These are phyloP conservation scores for Flaveria floridana DNA, from an alignment of 140 eudicot genomes.

Conservation along the genomic window DNA sequence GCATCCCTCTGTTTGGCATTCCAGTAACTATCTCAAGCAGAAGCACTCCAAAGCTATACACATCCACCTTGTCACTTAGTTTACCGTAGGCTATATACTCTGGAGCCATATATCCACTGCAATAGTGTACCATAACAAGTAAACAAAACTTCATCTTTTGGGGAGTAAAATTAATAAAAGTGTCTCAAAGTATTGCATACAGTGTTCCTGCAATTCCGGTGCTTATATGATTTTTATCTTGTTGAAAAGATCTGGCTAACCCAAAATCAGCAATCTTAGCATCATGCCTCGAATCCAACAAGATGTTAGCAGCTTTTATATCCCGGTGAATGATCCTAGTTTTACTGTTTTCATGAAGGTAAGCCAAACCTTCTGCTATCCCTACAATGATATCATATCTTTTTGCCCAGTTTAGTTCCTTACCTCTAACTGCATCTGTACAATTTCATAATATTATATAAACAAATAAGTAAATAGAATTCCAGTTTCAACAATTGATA, in stretches of 20 bases:
- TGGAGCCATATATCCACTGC: slow-evolving; percentile 95
- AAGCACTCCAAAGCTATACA: slow-evolving; percentile 81
- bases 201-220: slow-evolving; percentile 88
- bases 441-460: neutral
- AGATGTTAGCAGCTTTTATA: slow-evolving; percentile 77
- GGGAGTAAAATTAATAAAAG: neutral
- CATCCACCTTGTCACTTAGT: slow-evolving; percentile 78
- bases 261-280: slow-evolving; percentile 95
- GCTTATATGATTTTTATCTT: slow-evolving; percentile 72
- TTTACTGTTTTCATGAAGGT: slow-evolving; percentile 82
- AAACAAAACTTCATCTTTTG: neutral
- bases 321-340: slow-evolving; percentile 78
- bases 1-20: slow-evolving; percentile 61
- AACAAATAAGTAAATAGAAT: neutral
- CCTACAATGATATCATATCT: slow-evolving; percentile 66
- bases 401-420: slow-evolving; percentile 66
- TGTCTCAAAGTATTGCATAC: slow-evolving; percentile 40
- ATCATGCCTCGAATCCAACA: slow-evolving; percentile 58
- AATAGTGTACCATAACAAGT: neutral
- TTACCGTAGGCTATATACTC: slow-evolving; percentile 73
- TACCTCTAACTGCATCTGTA: slow-evolving; percentile 60
- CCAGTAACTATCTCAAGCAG: slow-evolving; percentile 78
- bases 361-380: slow-evolving; percentile 76
- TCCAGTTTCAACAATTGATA: slow-evolving; percentile 21
- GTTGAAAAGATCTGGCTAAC: slow-evolving; percentile 71